These are phyloP conservation scores for Tephrocybe rancida DNA, from an alignment of 768 basidiomycete species.

Conservation along the genomic window DNA sequence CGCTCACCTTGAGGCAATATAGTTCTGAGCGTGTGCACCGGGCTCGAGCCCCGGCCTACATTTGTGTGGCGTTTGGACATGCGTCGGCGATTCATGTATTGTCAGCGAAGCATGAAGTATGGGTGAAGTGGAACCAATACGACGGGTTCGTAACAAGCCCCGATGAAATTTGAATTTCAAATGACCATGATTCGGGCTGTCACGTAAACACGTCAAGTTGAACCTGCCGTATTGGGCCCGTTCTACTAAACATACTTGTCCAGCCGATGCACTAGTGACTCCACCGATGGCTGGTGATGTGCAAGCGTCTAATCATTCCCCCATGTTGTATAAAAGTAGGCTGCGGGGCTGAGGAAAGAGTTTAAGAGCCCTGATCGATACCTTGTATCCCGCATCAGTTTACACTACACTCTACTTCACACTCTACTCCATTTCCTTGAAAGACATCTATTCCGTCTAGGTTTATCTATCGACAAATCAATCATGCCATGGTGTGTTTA, in stretches of 20 bases:
- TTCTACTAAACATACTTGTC: neutral
- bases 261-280: neutral
- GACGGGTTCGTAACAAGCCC: no score
- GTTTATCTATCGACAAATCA: neutral
- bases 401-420: neutral
- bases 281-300: neutral
- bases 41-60: neutral
- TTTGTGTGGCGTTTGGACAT: neutral
- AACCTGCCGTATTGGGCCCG: neutral
- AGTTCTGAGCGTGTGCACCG: no score
- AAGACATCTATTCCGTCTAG: neutral
- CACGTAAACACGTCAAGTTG: neutral
- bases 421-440: neutral
- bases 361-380: no score
- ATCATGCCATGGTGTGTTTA: conserved; percentile 4
- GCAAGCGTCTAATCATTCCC: neutral
- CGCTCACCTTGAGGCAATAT: neutral
- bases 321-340: neutral
- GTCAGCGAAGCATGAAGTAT: no score
- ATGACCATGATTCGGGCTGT: neutral
- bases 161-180: no score
- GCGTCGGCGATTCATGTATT: no score
- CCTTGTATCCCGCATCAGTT: no score
- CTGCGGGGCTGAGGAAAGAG: neutral
- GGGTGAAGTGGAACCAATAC: no score